Evolutionary conservation across 129 eudicot genomes (phyloP), one percentile per base, ranked within the genome.

Genomic region (Tagetes patula): DNA sequence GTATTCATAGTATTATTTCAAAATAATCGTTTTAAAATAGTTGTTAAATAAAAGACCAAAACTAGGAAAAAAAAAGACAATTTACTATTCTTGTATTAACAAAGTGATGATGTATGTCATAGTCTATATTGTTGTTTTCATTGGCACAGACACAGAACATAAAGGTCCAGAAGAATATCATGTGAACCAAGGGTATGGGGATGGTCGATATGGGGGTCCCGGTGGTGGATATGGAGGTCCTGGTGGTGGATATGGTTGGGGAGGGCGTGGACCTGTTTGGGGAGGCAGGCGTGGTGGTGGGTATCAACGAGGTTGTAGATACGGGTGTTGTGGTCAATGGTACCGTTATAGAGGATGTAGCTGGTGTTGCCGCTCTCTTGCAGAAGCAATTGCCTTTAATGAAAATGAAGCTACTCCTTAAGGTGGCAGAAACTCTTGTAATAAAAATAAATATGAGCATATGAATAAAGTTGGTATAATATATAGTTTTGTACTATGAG

Each of bases 241-340:
- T 40, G 79, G 72, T 39, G 67, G 67, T 32, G 73, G 80, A 4
- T 65, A 72, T 0, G 71, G 65, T 49, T 46, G 78, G 1, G 50
- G 64, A 2, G 71, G 78, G 5, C 27, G 50, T 30, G 74, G 80
- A 1, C 74, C 74, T 12, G 80, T 74, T 9, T 32, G 76, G 37
- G 70, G 81, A 1, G 54, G 81, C 12, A 45, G 65, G 6, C 42
- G 63, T 45, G 59, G 60, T 34, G 60, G 81, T 2, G 69, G 76
- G 8, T 8, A 65, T 20, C 45, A 76, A 1, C 20, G 84, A 20
- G 79, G 84, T 74, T 80, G 84, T 63, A 78, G 82, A 64, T 78
- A 11, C 6, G 82, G 82, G 56, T 72, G 83, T 5, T 79, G 83
- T 27, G 77, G 82, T 46, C 9, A 54, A 20, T 66, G 76, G 80